A percentile compares a stretch with the other conserved stretches of the same genome.
These are phyloP conservation scores for Barbarea vulgaris DNA, from an alignment of 345 rosid genomes.

Conservation along the genomic window DNA sequence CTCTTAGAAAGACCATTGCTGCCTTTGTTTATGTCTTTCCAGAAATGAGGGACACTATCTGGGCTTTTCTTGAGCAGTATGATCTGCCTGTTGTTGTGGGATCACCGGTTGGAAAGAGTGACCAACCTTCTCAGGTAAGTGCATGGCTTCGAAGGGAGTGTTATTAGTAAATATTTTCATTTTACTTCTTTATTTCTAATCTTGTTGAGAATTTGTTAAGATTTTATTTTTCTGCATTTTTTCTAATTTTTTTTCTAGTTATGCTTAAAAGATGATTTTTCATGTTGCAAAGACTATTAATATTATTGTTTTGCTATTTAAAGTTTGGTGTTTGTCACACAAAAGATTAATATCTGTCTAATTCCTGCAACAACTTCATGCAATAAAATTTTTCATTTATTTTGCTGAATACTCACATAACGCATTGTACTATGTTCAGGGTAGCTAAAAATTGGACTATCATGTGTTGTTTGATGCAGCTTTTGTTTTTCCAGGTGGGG, in stretches of 20 bases:
- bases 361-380: neutral
- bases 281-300: conserved; percentile 6
- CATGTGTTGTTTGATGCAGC: conserved; percentile 13
- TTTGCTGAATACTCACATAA: neutral
- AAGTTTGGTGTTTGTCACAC: neutral
- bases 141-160: conserved; percentile 14
- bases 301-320: neutral
- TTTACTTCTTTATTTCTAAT: neutral
- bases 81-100: conserved; percentile 94
- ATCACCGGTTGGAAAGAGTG: conserved; percentile 50
- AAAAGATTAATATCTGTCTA: neutral
- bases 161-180: conserved; percentile 1
- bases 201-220: neutral
- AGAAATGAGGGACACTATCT: conserved; percentile 66
- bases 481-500: conserved; percentile 8
- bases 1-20: conserved; percentile 80
- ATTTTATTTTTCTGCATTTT: conserved; percentile 19
- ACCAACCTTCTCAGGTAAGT: conserved; percentile 69
- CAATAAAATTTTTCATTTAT: neutral
- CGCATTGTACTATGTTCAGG: neutral
- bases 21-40: conserved; percentile 79
- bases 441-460: conserved; percentile 17
- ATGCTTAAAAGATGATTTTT: neutral
- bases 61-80: conserved; percentile 92
- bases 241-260: neutral